These are phyloP conservation scores for Aphelidium insulamus DNA, from an alignment of 371 early-diverging fungal species.

Conservation along the genomic window DNA sequence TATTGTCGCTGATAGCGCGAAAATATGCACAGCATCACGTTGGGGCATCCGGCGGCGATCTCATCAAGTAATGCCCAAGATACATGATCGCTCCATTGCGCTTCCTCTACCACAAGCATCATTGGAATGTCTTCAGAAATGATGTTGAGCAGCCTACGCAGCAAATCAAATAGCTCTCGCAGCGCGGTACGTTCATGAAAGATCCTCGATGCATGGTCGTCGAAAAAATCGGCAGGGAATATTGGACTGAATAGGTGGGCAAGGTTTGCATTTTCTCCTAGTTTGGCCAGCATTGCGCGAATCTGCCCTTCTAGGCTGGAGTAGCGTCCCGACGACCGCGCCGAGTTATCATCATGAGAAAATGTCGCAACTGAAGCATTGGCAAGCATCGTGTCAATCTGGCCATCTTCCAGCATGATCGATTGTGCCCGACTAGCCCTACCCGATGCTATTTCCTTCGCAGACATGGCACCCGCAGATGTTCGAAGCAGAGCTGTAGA, in stretches of 20 bases:
- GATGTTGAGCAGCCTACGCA: slow-evolving; percentile 8
- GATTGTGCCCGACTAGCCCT: too few relatives aligned
- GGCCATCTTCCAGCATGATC: too few relatives aligned
- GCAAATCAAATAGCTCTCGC: slow-evolving; percentile 11
- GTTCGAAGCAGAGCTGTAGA: too few relatives aligned
- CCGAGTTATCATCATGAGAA: too few relatives aligned
- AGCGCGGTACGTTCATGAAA: slow-evolving; percentile 2
- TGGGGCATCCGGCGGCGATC: slow-evolving; percentile 10
- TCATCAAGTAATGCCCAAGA: slow-evolving; percentile 18
- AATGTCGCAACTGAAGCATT: too few relatives aligned
- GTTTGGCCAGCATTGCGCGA: slow-evolving; percentile 1
- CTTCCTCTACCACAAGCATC: slow-evolving; percentile 13
- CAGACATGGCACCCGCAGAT: too few relatives aligned
- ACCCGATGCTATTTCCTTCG: too few relatives aligned
- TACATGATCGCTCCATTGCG: slow-evolving; percentile 17
- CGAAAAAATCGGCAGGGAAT: too few relatives aligned
- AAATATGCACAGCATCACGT: slow-evolving; percentile 9
- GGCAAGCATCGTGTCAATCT: too few relatives aligned
- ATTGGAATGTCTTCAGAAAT: slow-evolving; percentile 5
- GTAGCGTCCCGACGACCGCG: too few relatives aligned
- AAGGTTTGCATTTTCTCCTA: slow-evolving; percentile 2
- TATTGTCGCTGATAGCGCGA: too few relatives aligned
- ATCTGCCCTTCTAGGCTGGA: slow-evolving; percentile 1
- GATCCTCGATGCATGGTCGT: background rate
- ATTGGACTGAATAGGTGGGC: slow-evolving; percentile 2